Evolutionary conservation across 2,329 filamentous ascomycete species (phyloP).

Genomic region (Arthrinium phaeospermum): DNA sequence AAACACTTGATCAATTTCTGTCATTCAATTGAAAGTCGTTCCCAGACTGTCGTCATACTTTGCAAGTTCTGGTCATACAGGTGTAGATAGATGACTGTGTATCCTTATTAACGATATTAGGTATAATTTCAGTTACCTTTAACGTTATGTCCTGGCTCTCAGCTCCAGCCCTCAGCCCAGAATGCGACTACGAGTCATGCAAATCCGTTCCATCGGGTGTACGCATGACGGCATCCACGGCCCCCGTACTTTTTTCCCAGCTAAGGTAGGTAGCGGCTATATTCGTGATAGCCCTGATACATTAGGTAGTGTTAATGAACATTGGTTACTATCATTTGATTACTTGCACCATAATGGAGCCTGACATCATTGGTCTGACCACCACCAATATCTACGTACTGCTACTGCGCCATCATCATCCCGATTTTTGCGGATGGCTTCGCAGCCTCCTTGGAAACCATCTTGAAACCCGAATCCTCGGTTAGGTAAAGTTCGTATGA

Average conservation of each 20-base stretch:
- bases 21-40: not conserved
- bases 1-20: not conserved
- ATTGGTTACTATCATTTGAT: not conserved
- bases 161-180: not conserved
- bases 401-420: not conserved
- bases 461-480: not conserved
- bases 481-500: not conserved
- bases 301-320: not conserved
- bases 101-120: not conserved
- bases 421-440: not conserved
- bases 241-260: not conserved
- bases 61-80: not conserved
- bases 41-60: not conserved
- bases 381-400: not conserved
- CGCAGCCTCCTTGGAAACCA: not conserved
- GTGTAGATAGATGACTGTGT: not conserved
- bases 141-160: not conserved
- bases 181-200: not conserved
- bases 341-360: not conserved
- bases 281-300: not conserved
- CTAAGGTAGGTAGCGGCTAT: not conserved
- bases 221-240: constrained; percentile 15
- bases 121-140: not conserved
- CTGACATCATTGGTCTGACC: constrained; percentile 2
- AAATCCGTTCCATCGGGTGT: not conserved